Evolutionary conservation across 2,329 filamentous ascomycete genomes (phyloP).

Genomic region (Domatiomyces catenatus): DNA sequence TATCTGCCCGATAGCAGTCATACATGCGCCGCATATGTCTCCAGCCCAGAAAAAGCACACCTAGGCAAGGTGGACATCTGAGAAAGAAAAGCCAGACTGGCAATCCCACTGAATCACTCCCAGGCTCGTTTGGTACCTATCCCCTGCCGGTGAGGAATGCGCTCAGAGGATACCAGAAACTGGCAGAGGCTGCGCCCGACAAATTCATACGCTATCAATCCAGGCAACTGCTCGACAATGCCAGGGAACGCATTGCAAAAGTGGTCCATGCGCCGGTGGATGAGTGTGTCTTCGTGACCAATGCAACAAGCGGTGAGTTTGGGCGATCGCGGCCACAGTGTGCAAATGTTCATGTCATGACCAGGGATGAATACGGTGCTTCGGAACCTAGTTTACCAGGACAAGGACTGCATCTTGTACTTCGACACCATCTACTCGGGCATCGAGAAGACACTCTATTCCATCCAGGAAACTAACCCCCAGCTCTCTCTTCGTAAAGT

Average conservation of each 20-base stretch:
- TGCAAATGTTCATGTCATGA: background rate
- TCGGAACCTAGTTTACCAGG: constrained; percentile 55
- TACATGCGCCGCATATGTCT: background rate
- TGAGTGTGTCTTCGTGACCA: constrained; percentile 61
- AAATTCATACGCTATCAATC: constrained; percentile 58
- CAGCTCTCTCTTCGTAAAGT: constrained; percentile 38
- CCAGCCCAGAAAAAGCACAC: constrained; percentile 1
- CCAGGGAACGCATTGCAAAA: constrained; percentile 47
- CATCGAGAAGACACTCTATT: constrained; percentile 59
- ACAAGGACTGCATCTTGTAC: constrained; percentile 45
- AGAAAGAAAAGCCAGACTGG: constrained; percentile 26
- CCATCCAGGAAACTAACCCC: constrained; percentile 51
- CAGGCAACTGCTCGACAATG: constrained; percentile 46
- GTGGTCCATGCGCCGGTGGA: constrained; percentile 51
- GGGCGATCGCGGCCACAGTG: background rate
- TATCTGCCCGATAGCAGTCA: background rate
- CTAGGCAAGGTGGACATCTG: constrained; percentile 1
- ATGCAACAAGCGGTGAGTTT: constrained; percentile 50
- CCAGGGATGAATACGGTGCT: constrained; percentile 59
- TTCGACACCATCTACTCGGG: constrained; percentile 68
- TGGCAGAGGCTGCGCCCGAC: constrained; percentile 55
- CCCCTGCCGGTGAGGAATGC: constrained; percentile 46
- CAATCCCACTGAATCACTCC: background rate
- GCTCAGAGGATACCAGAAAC: constrained; percentile 50
- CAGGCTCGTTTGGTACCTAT: constrained; percentile 61